Percentiles rank a stretch among this genome's conserved stretches.
phyloP scores from a whole-genome alignment of 2,329 filamentous ascomycete genomes.

The Malbranchea cinnamomea region DNA sequence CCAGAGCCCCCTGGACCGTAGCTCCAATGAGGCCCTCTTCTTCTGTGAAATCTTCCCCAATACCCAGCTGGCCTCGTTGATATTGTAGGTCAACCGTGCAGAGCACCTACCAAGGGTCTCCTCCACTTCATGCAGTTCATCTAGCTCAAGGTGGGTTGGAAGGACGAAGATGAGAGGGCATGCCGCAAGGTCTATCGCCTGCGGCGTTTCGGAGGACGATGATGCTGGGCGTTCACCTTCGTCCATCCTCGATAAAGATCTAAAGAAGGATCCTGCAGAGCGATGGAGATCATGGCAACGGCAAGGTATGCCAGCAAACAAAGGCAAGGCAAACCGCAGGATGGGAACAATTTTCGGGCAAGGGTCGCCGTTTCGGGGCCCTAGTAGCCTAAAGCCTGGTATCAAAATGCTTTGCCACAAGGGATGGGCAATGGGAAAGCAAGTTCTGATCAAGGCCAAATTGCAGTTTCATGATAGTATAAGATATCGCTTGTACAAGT shows the following conservation, averaged over 20 bases:
- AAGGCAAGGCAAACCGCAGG: too few species aligned
- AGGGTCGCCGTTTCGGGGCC: too few species aligned
- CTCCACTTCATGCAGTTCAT: slow-evolving; percentile 50
- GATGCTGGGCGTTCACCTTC: not conserved
- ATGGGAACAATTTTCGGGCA: too few species aligned
- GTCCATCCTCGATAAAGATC: not conserved
- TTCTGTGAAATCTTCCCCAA: slow-evolving; percentile 58
- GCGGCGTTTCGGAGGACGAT: not conserved
- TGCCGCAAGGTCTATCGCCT: slow-evolving; percentile 7
- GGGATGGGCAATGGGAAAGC: too few species aligned
- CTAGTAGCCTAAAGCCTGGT: too few species aligned
- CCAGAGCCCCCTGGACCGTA: slow-evolving; percentile 51
- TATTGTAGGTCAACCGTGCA: slow-evolving; percentile 53
- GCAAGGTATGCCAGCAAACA: not conserved
- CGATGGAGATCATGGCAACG: not conserved
- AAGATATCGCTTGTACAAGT: too few species aligned
- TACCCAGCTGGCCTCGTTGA: slow-evolving; percentile 56
- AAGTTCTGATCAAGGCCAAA: too few species aligned
- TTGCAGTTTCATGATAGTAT: too few species aligned
- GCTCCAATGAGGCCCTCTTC: slow-evolving; percentile 60
- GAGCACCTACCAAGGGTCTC: slow-evolving; percentile 40
- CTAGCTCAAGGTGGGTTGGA: slow-evolving; percentile 48
- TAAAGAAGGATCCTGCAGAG: not conserved
- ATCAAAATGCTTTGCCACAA: too few species aligned
- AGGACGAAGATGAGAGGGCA: slow-evolving; percentile 59